Evolutionary conservation across 73 alveolate genomes (phyloP).

Genomic region (Tetrahymena malaccensis): DNA sequence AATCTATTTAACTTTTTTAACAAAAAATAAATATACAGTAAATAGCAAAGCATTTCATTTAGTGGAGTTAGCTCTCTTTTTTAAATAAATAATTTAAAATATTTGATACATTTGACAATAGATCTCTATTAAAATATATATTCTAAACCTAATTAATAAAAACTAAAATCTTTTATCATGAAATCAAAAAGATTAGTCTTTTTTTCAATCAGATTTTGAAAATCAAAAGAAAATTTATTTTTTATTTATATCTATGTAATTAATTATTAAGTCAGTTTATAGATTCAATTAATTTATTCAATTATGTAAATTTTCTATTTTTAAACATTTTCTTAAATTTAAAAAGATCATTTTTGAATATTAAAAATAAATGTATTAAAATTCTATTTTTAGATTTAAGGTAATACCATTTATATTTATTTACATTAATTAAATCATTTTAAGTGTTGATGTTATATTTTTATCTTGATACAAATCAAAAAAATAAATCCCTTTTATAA

Average conservation of each 20-base stretch:
- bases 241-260: neutral
- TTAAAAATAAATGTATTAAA: no score
- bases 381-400: no score
- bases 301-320: no score
- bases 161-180: neutral
- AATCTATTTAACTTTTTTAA: no score
- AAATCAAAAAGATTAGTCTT: neutral
- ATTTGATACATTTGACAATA: neutral
- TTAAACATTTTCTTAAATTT: no score
- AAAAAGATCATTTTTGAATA: no score
- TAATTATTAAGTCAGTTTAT: neutral
- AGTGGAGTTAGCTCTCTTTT: neutral
- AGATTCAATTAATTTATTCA: neutral
- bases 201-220: neutral
- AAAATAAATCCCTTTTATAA: no score
- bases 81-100: neutral
- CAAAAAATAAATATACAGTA: neutral
- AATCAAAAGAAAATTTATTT: neutral
- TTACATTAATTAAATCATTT: no score
- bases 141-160: neutral
- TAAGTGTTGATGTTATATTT: no score
- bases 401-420: no score
- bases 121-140: neutral
- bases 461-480: no score
- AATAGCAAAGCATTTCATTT: neutral